Percentiles rank a stretch among this genome's conserved stretches.
Evolutionary conservation across 1,139 yeast genomes (phyloP).

Genomic region (Magnusiomyces sp.): DNA sequence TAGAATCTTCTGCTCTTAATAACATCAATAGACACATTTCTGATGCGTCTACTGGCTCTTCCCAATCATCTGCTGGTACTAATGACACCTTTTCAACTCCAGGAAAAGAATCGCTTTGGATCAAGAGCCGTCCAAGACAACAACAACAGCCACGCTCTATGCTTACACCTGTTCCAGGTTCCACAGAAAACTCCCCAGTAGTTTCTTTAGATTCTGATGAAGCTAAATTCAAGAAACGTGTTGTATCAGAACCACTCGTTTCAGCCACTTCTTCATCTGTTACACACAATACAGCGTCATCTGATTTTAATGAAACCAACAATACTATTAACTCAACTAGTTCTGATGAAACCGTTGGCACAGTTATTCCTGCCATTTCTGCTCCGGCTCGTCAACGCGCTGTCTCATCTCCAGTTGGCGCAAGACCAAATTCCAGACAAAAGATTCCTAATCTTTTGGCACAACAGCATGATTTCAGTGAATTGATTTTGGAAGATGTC

Average conservation of each 20-base stretch:
- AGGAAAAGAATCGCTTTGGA: constrained; percentile 17
- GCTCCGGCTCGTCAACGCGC: neutral
- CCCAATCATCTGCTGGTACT: constrained; percentile 14
- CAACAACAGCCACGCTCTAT: too few relatives aligned
- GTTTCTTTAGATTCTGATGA: neutral
- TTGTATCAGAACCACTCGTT: too few relatives aligned
- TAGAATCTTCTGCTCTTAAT: neutral
- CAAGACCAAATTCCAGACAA: neutral
- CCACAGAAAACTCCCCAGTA: constrained; percentile 1
- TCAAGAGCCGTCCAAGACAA: constrained; percentile 5
- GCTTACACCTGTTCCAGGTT: neutral
- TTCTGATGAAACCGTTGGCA: too few relatives aligned
- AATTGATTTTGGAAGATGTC: constrained; percentile 24
- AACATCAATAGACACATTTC: neutral
- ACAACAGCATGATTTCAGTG: constrained; percentile 19
- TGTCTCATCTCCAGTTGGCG: neutral
- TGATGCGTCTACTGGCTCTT: constrained; percentile 17
- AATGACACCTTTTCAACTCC: constrained; percentile 11
- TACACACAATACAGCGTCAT: too few relatives aligned
- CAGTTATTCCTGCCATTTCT: too few relatives aligned
- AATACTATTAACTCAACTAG: too few relatives aligned
- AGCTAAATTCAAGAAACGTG: too few relatives aligned
- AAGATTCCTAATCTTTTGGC: constrained; percentile 8
- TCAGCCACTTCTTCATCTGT: too few relatives aligned
- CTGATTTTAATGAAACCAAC: too few relatives aligned